These are phyloP conservation scores for Saxispiralis lemnorum DNA, from an alignment of 495 filamentous ascomycete genomes.

Conservation along the genomic window DNA sequence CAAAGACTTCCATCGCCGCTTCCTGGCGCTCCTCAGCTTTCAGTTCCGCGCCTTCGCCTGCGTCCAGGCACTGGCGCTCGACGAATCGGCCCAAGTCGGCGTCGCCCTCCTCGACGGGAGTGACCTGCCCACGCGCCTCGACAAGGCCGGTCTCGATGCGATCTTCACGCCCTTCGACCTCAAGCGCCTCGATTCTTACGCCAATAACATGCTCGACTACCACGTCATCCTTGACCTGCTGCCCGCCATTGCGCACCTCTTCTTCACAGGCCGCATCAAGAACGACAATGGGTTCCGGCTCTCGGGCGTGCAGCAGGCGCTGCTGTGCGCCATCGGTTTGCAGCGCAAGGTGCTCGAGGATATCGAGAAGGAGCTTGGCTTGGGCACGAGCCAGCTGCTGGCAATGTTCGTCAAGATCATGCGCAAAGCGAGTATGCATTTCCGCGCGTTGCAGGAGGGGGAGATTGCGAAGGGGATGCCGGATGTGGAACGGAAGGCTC, in stretches of 20 bases:
- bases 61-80: slow-evolving; percentile 66
- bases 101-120: slow-evolving; percentile 39
- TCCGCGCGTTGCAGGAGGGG: slow-evolving; percentile 55
- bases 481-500: slow-evolving; percentile 19
- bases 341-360: slow-evolving; percentile 73
- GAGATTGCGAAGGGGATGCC: slow-evolving; percentile 58
- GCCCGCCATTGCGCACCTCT: slow-evolving; percentile 58
- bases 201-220: slow-evolving; percentile 92
- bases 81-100: slow-evolving; percentile 67
- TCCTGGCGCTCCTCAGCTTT: slow-evolving; percentile 74
- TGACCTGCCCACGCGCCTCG: slow-evolving; percentile 24
- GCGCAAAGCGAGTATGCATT: slow-evolving; percentile 62
- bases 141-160: slow-evolving; percentile 59
- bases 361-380: slow-evolving; percentile 59
- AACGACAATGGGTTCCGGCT: slow-evolving; percentile 37
- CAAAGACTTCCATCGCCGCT: slow-evolving; percentile 80
- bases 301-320: slow-evolving; percentile 61
- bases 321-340: slow-evolving; percentile 74
- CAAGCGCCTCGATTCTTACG: slow-evolving; percentile 84
- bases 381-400: slow-evolving; percentile 62
- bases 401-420: slow-evolving; percentile 96
- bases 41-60: slow-evolving; percentile 78
- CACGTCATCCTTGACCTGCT: slow-evolving; percentile 92
- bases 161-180: slow-evolving; percentile 79
- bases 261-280: slow-evolving; percentile 62